phyloP scores from a whole-genome alignment of 2,329 filamentous ascomycete species.

The Coleophoma cylindrospora region DNA sequence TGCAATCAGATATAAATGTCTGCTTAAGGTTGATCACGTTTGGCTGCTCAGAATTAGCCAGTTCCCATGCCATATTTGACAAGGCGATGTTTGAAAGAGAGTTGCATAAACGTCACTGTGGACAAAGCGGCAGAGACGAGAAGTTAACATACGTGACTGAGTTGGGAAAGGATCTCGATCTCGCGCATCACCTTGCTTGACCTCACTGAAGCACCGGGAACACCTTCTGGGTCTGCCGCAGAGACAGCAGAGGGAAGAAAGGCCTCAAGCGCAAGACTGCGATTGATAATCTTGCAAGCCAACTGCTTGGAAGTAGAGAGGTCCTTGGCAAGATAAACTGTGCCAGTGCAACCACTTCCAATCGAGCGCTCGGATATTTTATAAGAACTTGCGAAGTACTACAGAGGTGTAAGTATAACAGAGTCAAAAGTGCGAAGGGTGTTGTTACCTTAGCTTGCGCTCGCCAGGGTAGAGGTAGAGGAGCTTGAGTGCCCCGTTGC shows the following conservation, averaged over 20 bases:
- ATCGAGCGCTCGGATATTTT: constrained; percentile 42
- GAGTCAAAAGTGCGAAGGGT: too few relatives aligned
- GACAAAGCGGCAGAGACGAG: background rate
- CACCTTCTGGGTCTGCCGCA: too few relatives aligned
- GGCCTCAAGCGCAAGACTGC: constrained; percentile 2
- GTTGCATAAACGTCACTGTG: too few relatives aligned
- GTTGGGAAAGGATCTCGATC: constrained; percentile 44
- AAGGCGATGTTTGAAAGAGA: too few relatives aligned
- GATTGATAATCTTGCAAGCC: constrained; percentile 62
- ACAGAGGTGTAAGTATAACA: too few relatives aligned
- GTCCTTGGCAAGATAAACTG: constrained; percentile 50
- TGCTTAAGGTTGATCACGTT: constrained; percentile 49
- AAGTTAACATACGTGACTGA: constrained; percentile 43
- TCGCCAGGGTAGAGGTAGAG: too few relatives aligned
- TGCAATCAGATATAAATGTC: constrained; percentile 42
- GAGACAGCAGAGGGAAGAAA: constrained; percentile 10
- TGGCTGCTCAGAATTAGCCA: constrained; percentile 32
- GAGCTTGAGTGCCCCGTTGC: constrained; percentile 12
- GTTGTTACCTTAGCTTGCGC: too few relatives aligned
- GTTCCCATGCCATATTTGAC: background rate
- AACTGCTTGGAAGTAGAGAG: constrained; percentile 49
- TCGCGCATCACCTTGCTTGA: constrained; percentile 38
- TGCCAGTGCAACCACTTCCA: constrained; percentile 47
- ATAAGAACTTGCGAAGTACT: constrained; percentile 31
- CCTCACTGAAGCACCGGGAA: constrained; percentile 4